These are phyloP conservation scores for Amanita phalloides DNA, from an alignment of 768 basidiomycete genomes.

Conservation along the genomic window DNA sequence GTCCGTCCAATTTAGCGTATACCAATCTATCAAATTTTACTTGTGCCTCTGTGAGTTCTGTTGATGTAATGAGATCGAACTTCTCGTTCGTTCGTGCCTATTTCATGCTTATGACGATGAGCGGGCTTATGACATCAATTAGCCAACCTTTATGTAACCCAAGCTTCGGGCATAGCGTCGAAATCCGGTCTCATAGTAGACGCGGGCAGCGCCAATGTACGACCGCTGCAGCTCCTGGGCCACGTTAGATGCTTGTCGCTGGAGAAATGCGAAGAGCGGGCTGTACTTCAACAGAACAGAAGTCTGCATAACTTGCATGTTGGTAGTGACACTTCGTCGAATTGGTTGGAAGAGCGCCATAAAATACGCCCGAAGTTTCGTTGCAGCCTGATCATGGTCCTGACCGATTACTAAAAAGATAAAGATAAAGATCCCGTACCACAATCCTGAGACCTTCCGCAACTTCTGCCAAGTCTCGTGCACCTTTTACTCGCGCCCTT, in stretches of 20 bases:
- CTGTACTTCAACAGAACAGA: constrained; percentile 77
- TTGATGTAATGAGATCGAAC: constrained; percentile 47
- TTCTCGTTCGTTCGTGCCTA: constrained; percentile 65
- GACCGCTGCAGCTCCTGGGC: constrained; percentile 84
- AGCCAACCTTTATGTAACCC: constrained; percentile 59
- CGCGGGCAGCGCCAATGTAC: constrained; percentile 72
- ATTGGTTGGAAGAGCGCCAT: constrained; percentile 77
- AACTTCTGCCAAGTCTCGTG: constrained; percentile 72
- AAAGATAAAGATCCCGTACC: constrained; percentile 32
- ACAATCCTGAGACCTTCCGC: constrained; percentile 83
- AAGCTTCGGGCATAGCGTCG: constrained; percentile 81
- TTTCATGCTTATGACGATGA: not conserved
- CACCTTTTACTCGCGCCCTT: constrained; percentile 78
- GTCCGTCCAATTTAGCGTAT: constrained; percentile 69
- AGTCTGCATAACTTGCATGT: constrained; percentile 88
- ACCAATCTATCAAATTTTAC: constrained; percentile 48
- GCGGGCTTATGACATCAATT: not conserved
- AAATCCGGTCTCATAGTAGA: constrained; percentile 95
- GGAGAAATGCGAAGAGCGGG: constrained; percentile 75
- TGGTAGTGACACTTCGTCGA: constrained; percentile 73
- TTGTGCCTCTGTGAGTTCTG: constrained; percentile 28
- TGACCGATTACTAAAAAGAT: not conserved
- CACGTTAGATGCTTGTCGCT: constrained; percentile 69
- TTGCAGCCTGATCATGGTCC: constrained; percentile 58
- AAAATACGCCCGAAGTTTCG: constrained; percentile 83